Conservation (phyloP, 1,139 yeast genomes). For the Sugiyamaella neomexicana region DNA sequence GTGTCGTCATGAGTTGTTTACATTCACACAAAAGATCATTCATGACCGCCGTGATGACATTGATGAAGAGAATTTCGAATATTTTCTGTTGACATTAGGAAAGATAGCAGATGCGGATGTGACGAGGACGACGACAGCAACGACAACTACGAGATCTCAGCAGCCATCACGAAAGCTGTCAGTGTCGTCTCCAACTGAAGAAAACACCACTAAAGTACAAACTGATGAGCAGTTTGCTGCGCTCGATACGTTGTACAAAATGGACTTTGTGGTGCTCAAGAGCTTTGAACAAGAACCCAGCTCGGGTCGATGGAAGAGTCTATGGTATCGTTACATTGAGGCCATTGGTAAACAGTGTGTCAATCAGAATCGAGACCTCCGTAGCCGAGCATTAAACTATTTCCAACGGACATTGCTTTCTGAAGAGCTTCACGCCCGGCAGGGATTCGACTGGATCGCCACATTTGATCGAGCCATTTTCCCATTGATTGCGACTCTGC, state of each 20-base stretch:
- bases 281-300: constrained; percentile 17
- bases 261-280: constrained; percentile 10
- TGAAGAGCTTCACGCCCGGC: constrained; percentile 45
- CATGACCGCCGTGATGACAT: constrained; percentile 45
- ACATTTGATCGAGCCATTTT: constrained; percentile 72
- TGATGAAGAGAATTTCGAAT: constrained; percentile 56
- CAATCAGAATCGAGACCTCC: constrained; percentile 78
- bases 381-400: constrained; percentile 56
- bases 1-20: constrained; percentile 51
- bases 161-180: not conserved
- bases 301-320: constrained; percentile 19
- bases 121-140: not conserved
- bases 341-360: constrained; percentile 86
- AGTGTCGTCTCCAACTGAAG: too few relatives aligned
- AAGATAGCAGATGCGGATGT: constrained; percentile 65
- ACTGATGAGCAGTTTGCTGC: constrained; percentile 12
- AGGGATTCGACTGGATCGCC: constrained; percentile 37
- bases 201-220: not conserved
- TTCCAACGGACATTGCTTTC: constrained; percentile 52
- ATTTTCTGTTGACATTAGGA: constrained; percentile 63
- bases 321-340: constrained; percentile 40
- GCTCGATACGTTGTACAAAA: constrained; percentile 11
- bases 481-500: constrained; percentile 66
- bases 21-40: constrained; percentile 51
- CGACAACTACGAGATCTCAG: not conserved